A percentile compares a stretch with the other conserved stretches of the same genome.
Conservation (phyloP, 1,284 basidiomycete species). For the Tranzscheliella williamsii region DNA sequence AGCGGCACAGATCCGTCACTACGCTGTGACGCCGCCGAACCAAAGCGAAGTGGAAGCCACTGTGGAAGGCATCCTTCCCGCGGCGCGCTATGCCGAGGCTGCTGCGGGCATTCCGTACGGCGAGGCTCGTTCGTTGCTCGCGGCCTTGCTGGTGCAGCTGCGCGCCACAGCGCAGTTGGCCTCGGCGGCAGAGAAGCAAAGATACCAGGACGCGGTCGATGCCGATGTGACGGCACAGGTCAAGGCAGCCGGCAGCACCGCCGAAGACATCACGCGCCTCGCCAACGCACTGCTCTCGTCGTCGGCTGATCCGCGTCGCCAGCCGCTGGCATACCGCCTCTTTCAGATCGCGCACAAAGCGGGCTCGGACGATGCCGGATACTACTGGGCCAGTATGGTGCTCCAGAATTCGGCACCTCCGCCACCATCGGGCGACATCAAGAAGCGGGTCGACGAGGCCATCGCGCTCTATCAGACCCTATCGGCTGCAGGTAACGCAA, state of each 20-base stretch:
- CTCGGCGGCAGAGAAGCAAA: constrained; percentile 7
- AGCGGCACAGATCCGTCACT: too few species aligned
- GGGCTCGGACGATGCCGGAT: constrained; percentile 44
- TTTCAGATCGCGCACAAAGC: constrained; percentile 29
- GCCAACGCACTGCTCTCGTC: constrained; percentile 17
- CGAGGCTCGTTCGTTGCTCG: constrained; percentile 12
- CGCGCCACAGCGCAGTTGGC: constrained; percentile 20
- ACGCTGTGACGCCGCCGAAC: constrained; percentile 9
- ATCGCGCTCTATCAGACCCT: constrained; percentile 36
- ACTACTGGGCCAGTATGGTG: constrained; percentile 52
- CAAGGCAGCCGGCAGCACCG: constrained; percentile 1
- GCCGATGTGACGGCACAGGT: constrained; percentile 6
- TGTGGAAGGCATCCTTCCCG: constrained; percentile 15
- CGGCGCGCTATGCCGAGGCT: not conserved
- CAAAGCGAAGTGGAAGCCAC: constrained; percentile 14
- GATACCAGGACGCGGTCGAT: constrained; percentile 22
- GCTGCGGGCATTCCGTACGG: constrained; percentile 6
- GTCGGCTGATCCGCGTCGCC: constrained; percentile 31
- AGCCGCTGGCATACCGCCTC: constrained; percentile 31
- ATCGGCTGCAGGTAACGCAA: constrained; percentile 39
- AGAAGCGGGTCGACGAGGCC: constrained; percentile 23
- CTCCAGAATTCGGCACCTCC: constrained; percentile 36
- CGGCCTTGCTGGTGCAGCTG: constrained; percentile 31
- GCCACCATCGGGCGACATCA: constrained; percentile 9
- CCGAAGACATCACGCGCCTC: constrained; percentile 16